These are phyloP conservation scores for Fallopia convolvulus DNA, from an alignment of 148 eudicot species.

Conservation along the genomic window DNA sequence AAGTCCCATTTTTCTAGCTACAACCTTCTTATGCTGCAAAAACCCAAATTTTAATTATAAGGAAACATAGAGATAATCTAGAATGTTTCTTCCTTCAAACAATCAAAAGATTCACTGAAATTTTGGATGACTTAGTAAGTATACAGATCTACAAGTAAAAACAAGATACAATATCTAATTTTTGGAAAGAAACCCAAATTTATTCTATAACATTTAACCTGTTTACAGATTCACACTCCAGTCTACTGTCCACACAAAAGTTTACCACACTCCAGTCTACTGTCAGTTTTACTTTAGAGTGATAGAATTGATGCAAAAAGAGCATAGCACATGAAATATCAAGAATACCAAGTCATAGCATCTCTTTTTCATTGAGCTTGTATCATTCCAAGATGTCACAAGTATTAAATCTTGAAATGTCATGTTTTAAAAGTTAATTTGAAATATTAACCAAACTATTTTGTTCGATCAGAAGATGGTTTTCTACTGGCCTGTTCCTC, in stretches of 20 bases:
- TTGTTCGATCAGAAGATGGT: neutral
- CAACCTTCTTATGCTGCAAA: slow-evolving; percentile 3
- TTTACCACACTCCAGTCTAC: neutral
- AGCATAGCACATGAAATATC: neutral
- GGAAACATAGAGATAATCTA: neutral
- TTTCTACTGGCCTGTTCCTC: too few species aligned
- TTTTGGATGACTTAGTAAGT: neutral
- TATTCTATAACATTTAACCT: neutral
- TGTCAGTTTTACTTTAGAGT: neutral
- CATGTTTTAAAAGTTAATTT: neutral
- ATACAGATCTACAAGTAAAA: neutral
- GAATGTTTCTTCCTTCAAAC: neutral
- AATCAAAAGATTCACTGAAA: neutral
- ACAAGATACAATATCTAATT: neutral
- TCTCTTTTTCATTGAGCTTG: neutral
- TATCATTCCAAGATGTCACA: neutral
- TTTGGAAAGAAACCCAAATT: neutral
- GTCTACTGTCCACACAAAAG: neutral
- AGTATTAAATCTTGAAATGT: neutral
- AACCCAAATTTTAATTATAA: neutral
- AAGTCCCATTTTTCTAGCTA: slow-evolving; percentile 27
- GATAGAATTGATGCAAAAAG: neutral
- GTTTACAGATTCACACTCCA: neutral
- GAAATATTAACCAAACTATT: neutral
- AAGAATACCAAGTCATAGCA: neutral